These are phyloP conservation scores for Erysiphe pulchra DNA, from an alignment of 2,329 filamentous ascomycete genomes.

Conservation along the genomic window DNA sequence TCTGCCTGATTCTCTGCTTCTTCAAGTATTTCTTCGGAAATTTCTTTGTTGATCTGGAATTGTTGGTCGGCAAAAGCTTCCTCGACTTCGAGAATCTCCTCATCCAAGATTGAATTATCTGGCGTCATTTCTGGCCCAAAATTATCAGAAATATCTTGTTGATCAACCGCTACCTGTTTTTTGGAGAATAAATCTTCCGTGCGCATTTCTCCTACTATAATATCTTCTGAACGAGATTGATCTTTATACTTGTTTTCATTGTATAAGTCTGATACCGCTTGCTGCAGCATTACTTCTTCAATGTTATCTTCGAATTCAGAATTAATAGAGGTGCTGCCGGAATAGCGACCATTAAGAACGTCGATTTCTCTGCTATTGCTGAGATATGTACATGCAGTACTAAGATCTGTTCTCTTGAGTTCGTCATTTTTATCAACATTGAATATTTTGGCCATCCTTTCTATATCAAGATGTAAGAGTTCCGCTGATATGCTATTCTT, in stretches of 20 bases:
- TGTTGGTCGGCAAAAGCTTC: background rate
- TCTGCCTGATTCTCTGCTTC: background rate
- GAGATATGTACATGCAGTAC: background rate
- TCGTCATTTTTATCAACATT: background rate
- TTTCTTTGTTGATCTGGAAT: background rate
- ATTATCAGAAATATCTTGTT: background rate
- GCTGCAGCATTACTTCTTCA: background rate
- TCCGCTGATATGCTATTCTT: background rate
- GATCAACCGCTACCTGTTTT: too few relatives aligned
- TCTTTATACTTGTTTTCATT: background rate
- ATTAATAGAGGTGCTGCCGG: background rate
- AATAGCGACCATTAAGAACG: background rate
- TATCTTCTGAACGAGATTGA: background rate
- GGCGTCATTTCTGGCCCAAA: background rate
- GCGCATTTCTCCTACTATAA: background rate
- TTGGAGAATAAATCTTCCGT: background rate
- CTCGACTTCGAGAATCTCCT: background rate
- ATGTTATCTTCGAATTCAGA: background rate
- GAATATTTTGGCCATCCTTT: background rate
- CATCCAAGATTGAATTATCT: background rate
- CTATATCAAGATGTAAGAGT: background rate
- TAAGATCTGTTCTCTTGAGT: background rate
- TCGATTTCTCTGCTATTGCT: background rate
- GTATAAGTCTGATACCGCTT: background rate
- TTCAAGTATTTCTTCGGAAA: background rate